phyloP scores from a whole-genome alignment of 345 rosid genomes.

The Cardamine resedifolia region DNA sequence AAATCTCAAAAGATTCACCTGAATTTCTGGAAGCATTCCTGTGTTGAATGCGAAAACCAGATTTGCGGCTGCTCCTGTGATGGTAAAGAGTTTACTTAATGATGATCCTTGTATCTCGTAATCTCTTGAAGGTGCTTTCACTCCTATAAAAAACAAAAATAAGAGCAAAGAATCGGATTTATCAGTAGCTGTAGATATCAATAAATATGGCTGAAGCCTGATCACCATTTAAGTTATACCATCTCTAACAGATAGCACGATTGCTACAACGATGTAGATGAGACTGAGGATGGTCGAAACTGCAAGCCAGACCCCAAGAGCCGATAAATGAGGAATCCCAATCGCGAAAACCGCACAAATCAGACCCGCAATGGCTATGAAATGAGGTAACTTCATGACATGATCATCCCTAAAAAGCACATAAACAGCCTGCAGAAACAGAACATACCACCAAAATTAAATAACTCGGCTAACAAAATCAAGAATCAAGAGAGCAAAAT shows the following conservation, averaged over 20 bases:
- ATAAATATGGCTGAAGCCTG: background rate
- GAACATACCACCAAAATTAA: background rate
- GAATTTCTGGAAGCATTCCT: constrained; percentile 97
- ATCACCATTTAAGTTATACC: constrained; percentile 46
- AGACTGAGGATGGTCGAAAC: constrained; percentile 71
- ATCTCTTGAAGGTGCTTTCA: constrained; percentile 65
- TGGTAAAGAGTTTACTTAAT: constrained; percentile 51
- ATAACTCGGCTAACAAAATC: constrained; percentile 4
- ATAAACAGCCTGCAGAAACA: constrained; percentile 51
- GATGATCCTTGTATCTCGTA: constrained; percentile 63
- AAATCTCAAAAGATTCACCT: constrained; percentile 23
- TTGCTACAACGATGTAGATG: constrained; percentile 58
- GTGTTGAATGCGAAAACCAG: constrained; percentile 91
- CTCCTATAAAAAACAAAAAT: constrained; percentile 44
- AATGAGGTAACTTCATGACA: constrained; percentile 52
- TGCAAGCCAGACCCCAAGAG: constrained; percentile 83
- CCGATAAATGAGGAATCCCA: constrained; percentile 79
- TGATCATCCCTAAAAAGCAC: constrained; percentile 53
- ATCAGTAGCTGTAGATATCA: background rate
- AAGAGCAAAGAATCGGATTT: background rate
- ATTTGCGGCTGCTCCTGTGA: constrained; percentile 79
- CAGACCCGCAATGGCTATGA: constrained; percentile 54
- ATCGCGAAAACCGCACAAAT: constrained; percentile 69
- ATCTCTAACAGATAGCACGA: constrained; percentile 59
- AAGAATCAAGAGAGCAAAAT: background rate